A percentile compares a stretch with the other conserved stretches of the same genome.
These are phyloP conservation scores for Globisporangium nodosum DNA, from an alignment of 352 stramenopile genomes.

Conservation along the genomic window DNA sequence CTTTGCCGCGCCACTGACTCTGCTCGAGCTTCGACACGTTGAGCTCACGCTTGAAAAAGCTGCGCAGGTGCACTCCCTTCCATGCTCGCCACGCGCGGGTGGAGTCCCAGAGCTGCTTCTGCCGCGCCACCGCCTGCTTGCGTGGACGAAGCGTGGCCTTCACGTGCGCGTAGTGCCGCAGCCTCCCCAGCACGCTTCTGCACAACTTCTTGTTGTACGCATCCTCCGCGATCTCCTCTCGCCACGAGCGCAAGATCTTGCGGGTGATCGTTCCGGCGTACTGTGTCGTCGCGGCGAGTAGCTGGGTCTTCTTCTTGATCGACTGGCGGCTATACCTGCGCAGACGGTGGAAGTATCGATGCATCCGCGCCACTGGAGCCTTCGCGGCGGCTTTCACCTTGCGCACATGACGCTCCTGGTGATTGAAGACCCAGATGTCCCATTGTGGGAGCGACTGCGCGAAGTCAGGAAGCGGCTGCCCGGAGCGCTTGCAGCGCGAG, in stretches of 20 bases:
- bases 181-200: conserved; percentile 17
- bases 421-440: conserved; percentile 72
- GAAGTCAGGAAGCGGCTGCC: conserved; percentile 42
- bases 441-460: conserved; percentile 43
- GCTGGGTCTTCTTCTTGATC: conserved; percentile 12
- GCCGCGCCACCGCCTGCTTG: conserved; percentile 18
- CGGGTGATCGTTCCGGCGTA: conserved; percentile 5
- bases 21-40: conserved; percentile 41
- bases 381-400: conserved; percentile 53
- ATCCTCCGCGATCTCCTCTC: conserved; percentile 37
- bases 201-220: conserved; percentile 39
- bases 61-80: conserved; percentile 47
- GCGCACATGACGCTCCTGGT: conserved; percentile 73
- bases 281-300: conserved; percentile 17
- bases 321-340: conserved; percentile 18
- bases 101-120: conserved; percentile 15
- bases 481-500: conserved; percentile 36
- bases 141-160: conserved; percentile 39
- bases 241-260: conserved; percentile 31
- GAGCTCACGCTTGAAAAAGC: conserved; percentile 51
- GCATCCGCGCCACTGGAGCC: conserved; percentile 40
- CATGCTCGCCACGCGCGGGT: conserved; percentile 32
- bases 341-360: conserved; percentile 38
- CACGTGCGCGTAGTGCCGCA: conserved; percentile 25
- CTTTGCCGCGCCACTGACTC: conserved; percentile 34